Conservation (phyloP, 2,329 filamentous ascomycete species). For the Ophiostoma montium region DNA sequence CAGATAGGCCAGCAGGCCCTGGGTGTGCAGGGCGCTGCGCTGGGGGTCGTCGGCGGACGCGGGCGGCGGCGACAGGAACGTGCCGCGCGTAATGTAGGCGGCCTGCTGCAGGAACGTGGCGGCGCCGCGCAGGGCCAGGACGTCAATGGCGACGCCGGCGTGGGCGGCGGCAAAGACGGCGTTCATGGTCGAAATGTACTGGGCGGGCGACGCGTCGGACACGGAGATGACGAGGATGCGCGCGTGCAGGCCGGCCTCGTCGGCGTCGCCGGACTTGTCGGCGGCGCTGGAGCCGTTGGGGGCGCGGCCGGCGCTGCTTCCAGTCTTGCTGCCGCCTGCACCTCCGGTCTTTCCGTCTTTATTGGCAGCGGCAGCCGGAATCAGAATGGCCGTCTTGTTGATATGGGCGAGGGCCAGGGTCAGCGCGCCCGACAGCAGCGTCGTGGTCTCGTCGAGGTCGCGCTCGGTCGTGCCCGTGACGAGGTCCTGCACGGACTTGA, state of each 20-base stretch:
- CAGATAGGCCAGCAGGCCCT: slow-evolving; percentile 75
- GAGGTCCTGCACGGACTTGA: slow-evolving; percentile 59
- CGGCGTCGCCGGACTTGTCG: slow-evolving; percentile 12
- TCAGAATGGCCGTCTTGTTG: slow-evolving; percentile 47
- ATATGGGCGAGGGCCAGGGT: slow-evolving; percentile 83
- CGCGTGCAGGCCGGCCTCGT: slow-evolving; percentile 44
- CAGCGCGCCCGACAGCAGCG: slow-evolving; percentile 79
- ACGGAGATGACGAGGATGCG: slow-evolving; percentile 86
- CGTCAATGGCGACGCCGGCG: slow-evolving; percentile 79
- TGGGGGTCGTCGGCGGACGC: slow-evolving; percentile 21
- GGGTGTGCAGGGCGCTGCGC: slow-evolving; percentile 38
- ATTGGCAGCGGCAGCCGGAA: slow-evolving; percentile 8
- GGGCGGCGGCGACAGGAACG: slow-evolving; percentile 30
- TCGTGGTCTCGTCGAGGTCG: slow-evolving; percentile 61
- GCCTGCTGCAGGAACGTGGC: slow-evolving; percentile 94
- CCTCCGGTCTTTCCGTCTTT: slow-evolving; percentile 24
- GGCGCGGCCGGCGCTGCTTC: slow-evolving; percentile 18
- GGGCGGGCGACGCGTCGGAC: slow-evolving; percentile 67
- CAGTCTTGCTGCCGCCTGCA: slow-evolving; percentile 8
- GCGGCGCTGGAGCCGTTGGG: slow-evolving; percentile 16
- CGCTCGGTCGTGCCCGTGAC: slow-evolving; percentile 51
- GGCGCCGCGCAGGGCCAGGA: slow-evolving; percentile 69
- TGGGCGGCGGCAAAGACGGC: slow-evolving; percentile 90
- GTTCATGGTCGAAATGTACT: slow-evolving; percentile 99
- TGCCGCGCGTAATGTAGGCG: slow-evolving; percentile 45